Conservation (phyloP, 2,329 filamentous ascomycete species). For the Fusarium sp. region DNA sequence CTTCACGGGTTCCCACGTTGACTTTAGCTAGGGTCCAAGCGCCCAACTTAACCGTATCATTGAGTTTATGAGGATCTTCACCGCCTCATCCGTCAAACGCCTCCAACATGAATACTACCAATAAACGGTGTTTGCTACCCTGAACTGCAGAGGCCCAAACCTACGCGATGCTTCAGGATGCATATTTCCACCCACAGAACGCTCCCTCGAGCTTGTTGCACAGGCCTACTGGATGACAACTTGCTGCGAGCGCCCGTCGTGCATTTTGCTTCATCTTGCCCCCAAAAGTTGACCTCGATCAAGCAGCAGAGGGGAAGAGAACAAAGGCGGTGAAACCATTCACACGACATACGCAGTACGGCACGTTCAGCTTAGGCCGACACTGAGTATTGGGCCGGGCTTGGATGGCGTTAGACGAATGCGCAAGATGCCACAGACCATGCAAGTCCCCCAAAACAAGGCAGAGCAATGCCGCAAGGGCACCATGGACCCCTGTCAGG, state of each 20-base stretch:
- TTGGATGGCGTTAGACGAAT: slow-evolving; percentile 10
- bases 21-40: background rate
- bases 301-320: slow-evolving; percentile 20
- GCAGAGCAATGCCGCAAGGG: background rate
- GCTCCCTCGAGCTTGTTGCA: background rate
- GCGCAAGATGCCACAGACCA: slow-evolving; percentile 13
- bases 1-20: background rate
- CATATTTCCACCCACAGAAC: background rate
- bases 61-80: background rate
- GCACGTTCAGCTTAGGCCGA: slow-evolving; percentile 1
- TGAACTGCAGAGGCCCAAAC: background rate
- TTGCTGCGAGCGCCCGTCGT: slow-evolving; percentile 6
- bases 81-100: background rate
- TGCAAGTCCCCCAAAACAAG: background rate
- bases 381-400: background rate
- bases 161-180: background rate
- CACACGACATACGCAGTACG: background rate
- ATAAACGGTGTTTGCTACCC: slow-evolving; percentile 1
- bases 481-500: background rate
- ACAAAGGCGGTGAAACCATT: slow-evolving; percentile 28
- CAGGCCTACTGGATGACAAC: background rate
- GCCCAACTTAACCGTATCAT: background rate
- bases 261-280: slow-evolving; percentile 17
- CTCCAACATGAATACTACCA: background rate
- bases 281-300: slow-evolving; percentile 23